These are phyloP conservation scores for Penicillium sp. DNA, from an alignment of 2,329 filamentous ascomycete species.

Conservation along the genomic window DNA sequence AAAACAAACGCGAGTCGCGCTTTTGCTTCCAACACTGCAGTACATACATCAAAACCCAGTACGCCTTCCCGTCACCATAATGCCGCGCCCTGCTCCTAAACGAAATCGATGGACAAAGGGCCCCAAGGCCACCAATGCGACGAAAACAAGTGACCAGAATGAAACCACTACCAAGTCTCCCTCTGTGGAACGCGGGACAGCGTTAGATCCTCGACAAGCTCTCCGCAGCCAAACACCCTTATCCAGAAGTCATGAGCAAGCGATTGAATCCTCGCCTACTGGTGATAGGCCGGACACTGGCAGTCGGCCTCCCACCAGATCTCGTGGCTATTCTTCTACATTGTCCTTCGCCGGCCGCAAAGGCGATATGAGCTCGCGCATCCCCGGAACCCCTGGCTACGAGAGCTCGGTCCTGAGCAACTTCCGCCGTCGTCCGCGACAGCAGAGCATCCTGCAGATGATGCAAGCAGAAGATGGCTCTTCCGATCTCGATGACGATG, in stretches of 20 bases:
- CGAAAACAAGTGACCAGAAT: conserved; percentile 7
- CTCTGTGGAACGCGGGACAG: conserved; percentile 16
- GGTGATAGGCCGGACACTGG: conserved; percentile 33
- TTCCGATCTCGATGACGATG: conserved; percentile 39
- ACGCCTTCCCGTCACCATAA: conserved; percentile 4
- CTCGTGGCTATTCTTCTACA: conserved; percentile 42
- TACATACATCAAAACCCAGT: conserved; percentile 2
- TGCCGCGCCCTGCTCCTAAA: conserved; percentile 26
- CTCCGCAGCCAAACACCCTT: conserved; percentile 33
- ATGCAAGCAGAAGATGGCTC: conserved; percentile 44
- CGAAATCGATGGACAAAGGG: conserved; percentile 19
- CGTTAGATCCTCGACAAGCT: conserved; percentile 19
- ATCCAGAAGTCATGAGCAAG: conserved; percentile 31
- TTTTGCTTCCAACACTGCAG: conserved; percentile 9
- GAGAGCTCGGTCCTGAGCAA: conserved; percentile 46
- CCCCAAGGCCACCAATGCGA: conserved; percentile 2
- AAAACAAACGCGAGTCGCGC: conserved; percentile 12
- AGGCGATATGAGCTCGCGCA: conserved; percentile 34
- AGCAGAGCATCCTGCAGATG: conserved; percentile 47
- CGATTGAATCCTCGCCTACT: conserved; percentile 36
- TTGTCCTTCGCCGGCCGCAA: conserved; percentile 39
- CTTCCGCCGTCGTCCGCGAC: conserved; percentile 44
- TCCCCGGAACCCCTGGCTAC: conserved; percentile 42
- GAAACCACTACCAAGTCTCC: conserved; percentile 16
- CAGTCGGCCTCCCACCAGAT: conserved; percentile 37